Evolutionary conservation across 768 basidiomycete genomes (phyloP).

Genomic region (Collybia nuda): DNA sequence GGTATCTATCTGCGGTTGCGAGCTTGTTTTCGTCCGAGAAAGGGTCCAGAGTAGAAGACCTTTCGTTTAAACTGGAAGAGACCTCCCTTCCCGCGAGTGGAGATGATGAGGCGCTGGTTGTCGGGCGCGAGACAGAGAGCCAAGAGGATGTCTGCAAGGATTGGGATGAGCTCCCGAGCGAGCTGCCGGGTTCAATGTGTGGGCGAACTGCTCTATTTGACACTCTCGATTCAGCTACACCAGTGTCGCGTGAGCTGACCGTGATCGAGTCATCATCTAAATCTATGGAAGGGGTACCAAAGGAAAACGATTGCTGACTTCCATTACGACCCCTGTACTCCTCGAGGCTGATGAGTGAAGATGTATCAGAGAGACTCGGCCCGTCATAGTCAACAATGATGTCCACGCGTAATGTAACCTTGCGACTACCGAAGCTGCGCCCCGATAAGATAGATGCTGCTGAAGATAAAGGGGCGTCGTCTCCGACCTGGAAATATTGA

Average conservation of each 20-base stretch:
- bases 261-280: conserved; percentile 75
- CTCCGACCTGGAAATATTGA: conserved; percentile 80
- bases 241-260: conserved; percentile 68
- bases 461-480: conserved; percentile 71
- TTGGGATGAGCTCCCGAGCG: conserved; percentile 5
- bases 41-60: conserved; percentile 12
- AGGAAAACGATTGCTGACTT: conserved; percentile 56
- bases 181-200: background rate
- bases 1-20: conserved; percentile 27
- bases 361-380: conserved; percentile 86
- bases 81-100: background rate
- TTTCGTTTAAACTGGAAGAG: background rate
- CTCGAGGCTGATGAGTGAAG: conserved; percentile 77
- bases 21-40: conserved; percentile 28
- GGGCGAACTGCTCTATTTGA: conserved; percentile 4
- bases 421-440: conserved; percentile 62
- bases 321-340: conserved; percentile 63
- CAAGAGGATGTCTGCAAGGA: conserved; percentile 10
- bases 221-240: conserved; percentile 17
- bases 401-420: conserved; percentile 75
- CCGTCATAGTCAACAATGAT: conserved; percentile 90
- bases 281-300: conserved; percentile 40
- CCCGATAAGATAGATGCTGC: conserved; percentile 75
- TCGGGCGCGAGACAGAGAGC: conserved; percentile 6
- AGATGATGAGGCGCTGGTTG: background rate